These are phyloP conservation scores for Candida boleticola DNA, from an alignment of 805 yeast species.

Conservation along the genomic window DNA sequence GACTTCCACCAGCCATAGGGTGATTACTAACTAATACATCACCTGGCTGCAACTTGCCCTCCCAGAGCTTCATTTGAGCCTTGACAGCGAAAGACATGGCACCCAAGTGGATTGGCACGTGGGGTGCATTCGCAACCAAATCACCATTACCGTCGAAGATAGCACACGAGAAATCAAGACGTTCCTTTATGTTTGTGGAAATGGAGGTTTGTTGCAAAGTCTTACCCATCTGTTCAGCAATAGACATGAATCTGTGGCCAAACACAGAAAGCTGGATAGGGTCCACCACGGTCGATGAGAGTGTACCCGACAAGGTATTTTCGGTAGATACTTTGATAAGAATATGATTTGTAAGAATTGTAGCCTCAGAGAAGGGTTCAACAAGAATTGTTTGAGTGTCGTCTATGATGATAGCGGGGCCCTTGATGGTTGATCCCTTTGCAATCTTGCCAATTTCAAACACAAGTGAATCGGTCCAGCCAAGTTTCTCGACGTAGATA, in stretches of 20 bases:
- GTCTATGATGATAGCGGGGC: constrained; percentile 36
- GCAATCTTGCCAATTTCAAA: constrained; percentile 20
- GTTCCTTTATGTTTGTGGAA: constrained; percentile 44
- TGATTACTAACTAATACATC: constrained; percentile 45
- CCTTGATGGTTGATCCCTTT: constrained; percentile 19
- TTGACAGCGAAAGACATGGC: constrained; percentile 45
- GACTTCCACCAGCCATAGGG: constrained; percentile 43
- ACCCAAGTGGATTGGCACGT: constrained; percentile 46
- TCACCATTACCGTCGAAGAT: constrained; percentile 41
- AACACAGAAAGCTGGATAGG: constrained; percentile 41
- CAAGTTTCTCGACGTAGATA: constrained; percentile 28
- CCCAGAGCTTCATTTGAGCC: constrained; percentile 39
- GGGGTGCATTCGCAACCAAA: constrained; percentile 47
- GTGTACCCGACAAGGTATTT: constrained; percentile 19
- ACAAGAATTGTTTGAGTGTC: constrained; percentile 28
- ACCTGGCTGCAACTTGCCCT: constrained; percentile 37
- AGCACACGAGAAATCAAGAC: constrained; percentile 47
- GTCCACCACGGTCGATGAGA: constrained; percentile 27
- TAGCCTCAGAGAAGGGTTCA: constrained; percentile 31
- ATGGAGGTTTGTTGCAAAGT: constrained; percentile 45
- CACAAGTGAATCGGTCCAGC: constrained; percentile 28
- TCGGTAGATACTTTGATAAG: constrained; percentile 24
- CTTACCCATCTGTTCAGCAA: constrained; percentile 44
- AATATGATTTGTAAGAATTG: constrained; percentile 27
- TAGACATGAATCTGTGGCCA: constrained; percentile 41